phyloP scores from a whole-genome alignment of 2,329 filamentous ascomycete species.

The Escovopsis sp. region DNA sequence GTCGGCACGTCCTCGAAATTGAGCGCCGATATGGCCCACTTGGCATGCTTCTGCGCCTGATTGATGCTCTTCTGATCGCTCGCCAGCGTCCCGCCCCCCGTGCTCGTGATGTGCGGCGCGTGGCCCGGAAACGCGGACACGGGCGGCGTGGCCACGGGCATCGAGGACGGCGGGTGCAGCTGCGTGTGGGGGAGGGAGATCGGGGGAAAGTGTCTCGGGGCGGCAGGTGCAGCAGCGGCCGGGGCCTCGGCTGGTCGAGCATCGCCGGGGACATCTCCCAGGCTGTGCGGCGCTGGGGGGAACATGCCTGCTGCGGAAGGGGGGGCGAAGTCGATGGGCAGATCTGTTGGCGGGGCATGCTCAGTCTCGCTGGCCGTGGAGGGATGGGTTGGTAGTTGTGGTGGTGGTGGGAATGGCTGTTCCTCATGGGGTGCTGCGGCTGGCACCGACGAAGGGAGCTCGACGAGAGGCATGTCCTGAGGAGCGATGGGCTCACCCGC shows the following conservation, averaged over 20 bases:
- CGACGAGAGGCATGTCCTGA: slow-evolving; percentile 11
- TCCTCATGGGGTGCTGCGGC: slow-evolving; percentile 5
- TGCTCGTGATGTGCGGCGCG: slow-evolving; percentile 4
- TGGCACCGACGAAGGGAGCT: slow-evolving; percentile 11
- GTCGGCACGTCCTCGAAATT: slow-evolving; percentile 94
- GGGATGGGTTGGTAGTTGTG: slow-evolving; percentile 13
- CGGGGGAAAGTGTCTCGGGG: slow-evolving; percentile 9
- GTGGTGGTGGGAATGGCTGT: slow-evolving; percentile 18
- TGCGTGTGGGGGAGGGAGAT: slow-evolving; percentile 1
- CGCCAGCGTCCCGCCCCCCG: slow-evolving; percentile 2
- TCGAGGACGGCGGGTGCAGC: slow-evolving; percentile 7
- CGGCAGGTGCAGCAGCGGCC: slow-evolving; percentile 6
- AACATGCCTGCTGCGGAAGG: slow-evolving; percentile 9
- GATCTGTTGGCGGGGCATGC: slow-evolving; percentile 20
- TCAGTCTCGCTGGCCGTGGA: too few species aligned
- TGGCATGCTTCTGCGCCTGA: slow-evolving; percentile 85
- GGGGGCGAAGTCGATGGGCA: slow-evolving; percentile 7
- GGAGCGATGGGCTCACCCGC: slow-evolving; percentile 18
- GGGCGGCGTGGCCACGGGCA: slow-evolving; percentile 5
- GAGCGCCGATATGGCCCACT: slow-evolving; percentile 89
- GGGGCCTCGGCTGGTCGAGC: slow-evolving; percentile 10
- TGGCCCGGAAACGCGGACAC: slow-evolving; percentile 3
- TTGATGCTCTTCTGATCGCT: slow-evolving; percentile 43
- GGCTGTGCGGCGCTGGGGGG: slow-evolving; percentile 15
- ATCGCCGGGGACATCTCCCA: slow-evolving; percentile 13